Conservation (phyloP, 2,329 filamentous ascomycete genomes). For the Calonectria henricotiae region DNA sequence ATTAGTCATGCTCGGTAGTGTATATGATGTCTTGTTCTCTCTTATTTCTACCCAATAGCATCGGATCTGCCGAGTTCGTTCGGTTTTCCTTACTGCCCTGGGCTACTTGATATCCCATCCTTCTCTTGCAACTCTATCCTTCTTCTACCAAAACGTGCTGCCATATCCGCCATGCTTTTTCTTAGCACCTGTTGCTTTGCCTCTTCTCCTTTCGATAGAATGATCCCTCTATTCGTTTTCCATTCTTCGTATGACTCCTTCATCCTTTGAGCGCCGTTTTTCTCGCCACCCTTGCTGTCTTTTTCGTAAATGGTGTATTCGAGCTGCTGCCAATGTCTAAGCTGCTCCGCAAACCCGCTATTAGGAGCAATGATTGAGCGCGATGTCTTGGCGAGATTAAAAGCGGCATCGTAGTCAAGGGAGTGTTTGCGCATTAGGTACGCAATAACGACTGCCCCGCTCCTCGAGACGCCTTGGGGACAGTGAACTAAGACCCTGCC, state of each 20-base stretch:
- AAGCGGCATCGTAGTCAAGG: not conserved
- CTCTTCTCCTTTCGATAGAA: not conserved
- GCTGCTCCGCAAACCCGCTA: not conserved
- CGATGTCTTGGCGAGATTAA: not conserved
- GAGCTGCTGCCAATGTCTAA: slow-evolving; percentile 1
- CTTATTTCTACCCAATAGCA: too few relatives aligned
- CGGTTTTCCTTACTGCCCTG: not conserved
- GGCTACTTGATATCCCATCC: not conserved
- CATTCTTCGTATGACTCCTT: not conserved
- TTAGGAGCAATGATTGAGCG: not conserved
- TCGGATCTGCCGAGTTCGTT: too few relatives aligned
- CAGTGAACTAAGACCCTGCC: slow-evolving; percentile 1
- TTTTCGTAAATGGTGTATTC: slow-evolving; percentile 3
- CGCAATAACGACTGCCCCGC: slow-evolving; percentile 1
- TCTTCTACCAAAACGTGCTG: slow-evolving; percentile 3
- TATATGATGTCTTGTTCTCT: too few relatives aligned
- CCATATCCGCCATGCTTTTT: not conserved
- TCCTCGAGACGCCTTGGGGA: slow-evolving; percentile 1
- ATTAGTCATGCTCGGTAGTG: too few relatives aligned
- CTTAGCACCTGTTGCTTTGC: not conserved
- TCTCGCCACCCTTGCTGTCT: not conserved
- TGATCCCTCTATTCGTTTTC: slow-evolving; percentile 3
- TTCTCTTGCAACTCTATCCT: not conserved
- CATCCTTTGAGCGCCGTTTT: not conserved
- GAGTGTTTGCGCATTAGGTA: slow-evolving; percentile 4